Conservation (phyloP, 345 rosid species). For the Populus simonii region DNA sequence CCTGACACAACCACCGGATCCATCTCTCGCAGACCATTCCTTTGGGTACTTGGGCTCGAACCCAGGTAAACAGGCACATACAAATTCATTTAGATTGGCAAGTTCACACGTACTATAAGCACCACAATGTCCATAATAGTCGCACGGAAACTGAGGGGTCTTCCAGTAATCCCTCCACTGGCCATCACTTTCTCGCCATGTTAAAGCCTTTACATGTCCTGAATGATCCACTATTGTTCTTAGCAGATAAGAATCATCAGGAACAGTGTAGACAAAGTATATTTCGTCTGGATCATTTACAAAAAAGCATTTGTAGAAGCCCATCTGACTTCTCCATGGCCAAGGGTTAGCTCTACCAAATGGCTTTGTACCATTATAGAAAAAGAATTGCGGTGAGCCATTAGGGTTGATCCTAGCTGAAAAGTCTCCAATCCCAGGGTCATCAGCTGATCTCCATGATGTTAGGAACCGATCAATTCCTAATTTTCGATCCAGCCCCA, state of each 20-base stretch:
- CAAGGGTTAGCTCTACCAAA: not conserved
- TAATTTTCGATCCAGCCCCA: not conserved
- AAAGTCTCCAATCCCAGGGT: not conserved
- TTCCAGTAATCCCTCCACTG: not conserved
- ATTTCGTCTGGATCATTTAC: not conserved
- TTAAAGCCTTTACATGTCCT: not conserved
- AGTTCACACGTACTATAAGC: not conserved
- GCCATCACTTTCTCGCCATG: not conserved
- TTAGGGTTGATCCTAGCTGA: not conserved
- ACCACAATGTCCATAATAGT: conserved; percentile 16
- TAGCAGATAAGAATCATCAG: not conserved
- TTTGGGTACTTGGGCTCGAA: not conserved
- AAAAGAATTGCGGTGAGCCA: not conserved
- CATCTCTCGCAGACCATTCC: conserved; percentile 8
- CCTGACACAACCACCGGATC: conserved; percentile 11
- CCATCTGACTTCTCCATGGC: not conserved
- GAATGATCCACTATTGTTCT: not conserved
- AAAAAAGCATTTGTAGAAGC: not conserved
- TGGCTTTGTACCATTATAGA: not conserved
- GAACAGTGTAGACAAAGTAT: rapidly evolving
- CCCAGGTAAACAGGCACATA: conserved; percentile 4
- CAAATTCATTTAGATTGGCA: not conserved
- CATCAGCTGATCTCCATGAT: not conserved
- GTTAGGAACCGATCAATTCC: not conserved
- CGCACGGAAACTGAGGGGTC: not conserved